Evolutionary conservation across 1,284 basidiomycete species (phyloP), one percentile per base, ranked within the genome.

Genomic region (Peniophora sp.): DNA sequence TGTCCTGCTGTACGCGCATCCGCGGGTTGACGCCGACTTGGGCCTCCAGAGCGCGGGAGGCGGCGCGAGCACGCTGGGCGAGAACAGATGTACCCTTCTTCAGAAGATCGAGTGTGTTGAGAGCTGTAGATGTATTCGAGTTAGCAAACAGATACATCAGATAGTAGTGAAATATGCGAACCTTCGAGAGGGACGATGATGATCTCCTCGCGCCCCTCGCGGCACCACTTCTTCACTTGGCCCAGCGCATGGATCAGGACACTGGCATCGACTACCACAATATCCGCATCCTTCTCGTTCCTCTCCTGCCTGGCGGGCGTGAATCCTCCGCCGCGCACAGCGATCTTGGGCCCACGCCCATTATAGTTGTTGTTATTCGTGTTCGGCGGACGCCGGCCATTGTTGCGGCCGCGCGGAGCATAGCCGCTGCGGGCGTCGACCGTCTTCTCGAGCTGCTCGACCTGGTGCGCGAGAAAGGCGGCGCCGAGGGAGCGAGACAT

Each of bases 101-200:
- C 58, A 96, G 79, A 3, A 95, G 72, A 64, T 97, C 93, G n/a
- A 97, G 79, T 0, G 92, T 96, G 62, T 92, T 92, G 27, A 96
- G 76, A 3, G 88, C 92, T 93, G 62, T 18, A 27, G 50, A 6
- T 32, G 27, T 32, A 32, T 5, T 12, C 27, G 27, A 32, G 27
- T 32, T 32, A 32, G 27, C 49, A 22, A 50, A 51, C 44, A 54
- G 17, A 23, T 39, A 47, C 18, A 49, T 27, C 18, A 47, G 39
- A 18, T 14, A n/a, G 23, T 36, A 47, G 37, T 24, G 20, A 3
- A 43, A 11, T 39, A 12, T 10, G 72, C 79, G 52, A 58, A 92
- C 91, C 88, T 79, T 96, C 93, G 20, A 91, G 77, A 1, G 93
- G 93, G 37, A 97, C 73, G 52, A 97, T 79, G 51, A 95, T 62